Base-by-base conservation (phyloP, 78 protist genomes). In the Dictyostelium intermedium region DNA sequence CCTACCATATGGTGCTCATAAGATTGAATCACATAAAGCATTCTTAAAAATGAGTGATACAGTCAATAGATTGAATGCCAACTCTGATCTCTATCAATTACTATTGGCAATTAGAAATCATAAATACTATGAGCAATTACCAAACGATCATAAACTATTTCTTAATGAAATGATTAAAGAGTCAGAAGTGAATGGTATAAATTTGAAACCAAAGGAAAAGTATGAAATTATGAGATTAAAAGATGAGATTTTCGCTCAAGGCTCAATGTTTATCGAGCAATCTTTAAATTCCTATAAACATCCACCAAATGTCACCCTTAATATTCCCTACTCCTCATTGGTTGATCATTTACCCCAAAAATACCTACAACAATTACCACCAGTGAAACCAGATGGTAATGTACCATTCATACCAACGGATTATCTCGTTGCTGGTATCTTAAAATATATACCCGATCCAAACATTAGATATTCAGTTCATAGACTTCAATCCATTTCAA, bases 131-230 rank as follows among this genome's bases (percentile, higher is more conserved):
- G 1, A 16, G 0, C 47, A 79, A 18, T 41, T 89, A n/a, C 80
- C 82, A 30, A 23, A 43, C 23, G 86, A 82, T 27, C 77, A 80
- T 66, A 32, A 83, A n/a, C 30, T 45, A 37, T 80, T 80, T 47
- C 11, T 89, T 3, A 43, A 43, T 43, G 93, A 89, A 27, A 89
- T 80, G 85, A 69, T 89, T 10, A 61, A 35, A 23, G 93, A 89
- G 18, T 78, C 87, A 0, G 87, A 89, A 34, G 43, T 30, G 32
- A 89, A 89, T 80, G 93, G 93, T 41, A 89, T 89, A 5, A 69
- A 78, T 45, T 63, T 89, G 2, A 11, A 56, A 25, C 70, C 34
- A 13, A 14, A 37, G 6, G 13, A 47, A 60, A 78, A 66, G 70
- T 13, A 69, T 10, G 35, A 78, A 10, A 39, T 69, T 2, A 80